Evolutionary conservation across 1,284 basidiomycete genomes (phyloP), one percentile per base, ranked within the genome.

Genomic region (Neonothopanus nambi): DNA sequence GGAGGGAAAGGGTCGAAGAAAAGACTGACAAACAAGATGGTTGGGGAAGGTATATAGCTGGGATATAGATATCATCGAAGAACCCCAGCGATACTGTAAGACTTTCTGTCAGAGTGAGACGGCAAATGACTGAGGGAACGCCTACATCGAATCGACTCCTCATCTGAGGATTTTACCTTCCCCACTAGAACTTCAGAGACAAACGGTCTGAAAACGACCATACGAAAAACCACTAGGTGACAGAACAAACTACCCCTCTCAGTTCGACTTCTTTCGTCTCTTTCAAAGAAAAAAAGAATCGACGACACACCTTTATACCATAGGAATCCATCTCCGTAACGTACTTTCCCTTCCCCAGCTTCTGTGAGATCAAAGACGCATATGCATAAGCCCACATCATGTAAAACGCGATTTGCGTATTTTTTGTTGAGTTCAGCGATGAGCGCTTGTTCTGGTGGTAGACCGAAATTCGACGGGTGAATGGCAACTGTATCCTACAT

Each of bases 31-130:
- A 95, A 3, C 89, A 82, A 28, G 81, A 84, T 2, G 90, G 89
- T 61, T 85, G 80, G 3, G 91, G 92, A 36, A 83, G 85, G 73
- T 79, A 95, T 52, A 72, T 80, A 30, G 71, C 73, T 40, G 77
- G 89, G 44, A 98, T 82, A 66, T 93, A 91, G 36, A 98, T 88
- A 64, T 98, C 95, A 67, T 96, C 92, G 65, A 98, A 99, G 74
- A 99, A 98, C 13, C 88, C 90, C 35, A 97, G 71, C 7, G 90
- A 86, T 30, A 98, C 93, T 96, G 62, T 30, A 48, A 26, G n/a
- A 15, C 40, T 23, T 37, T 48, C n/a, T n/a, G 30, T 24, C 38
- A 45, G 52, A 43, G 6, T 39, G 52, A 47, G 51, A 8, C 13
- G 51, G 5, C 39, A 30, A 41, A 48, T n/a, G n/a, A 37, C 24